Evolutionary conservation across 2,329 filamentous ascomycete species (phyloP).

Genomic region (Atkinsonella texensis): DNA sequence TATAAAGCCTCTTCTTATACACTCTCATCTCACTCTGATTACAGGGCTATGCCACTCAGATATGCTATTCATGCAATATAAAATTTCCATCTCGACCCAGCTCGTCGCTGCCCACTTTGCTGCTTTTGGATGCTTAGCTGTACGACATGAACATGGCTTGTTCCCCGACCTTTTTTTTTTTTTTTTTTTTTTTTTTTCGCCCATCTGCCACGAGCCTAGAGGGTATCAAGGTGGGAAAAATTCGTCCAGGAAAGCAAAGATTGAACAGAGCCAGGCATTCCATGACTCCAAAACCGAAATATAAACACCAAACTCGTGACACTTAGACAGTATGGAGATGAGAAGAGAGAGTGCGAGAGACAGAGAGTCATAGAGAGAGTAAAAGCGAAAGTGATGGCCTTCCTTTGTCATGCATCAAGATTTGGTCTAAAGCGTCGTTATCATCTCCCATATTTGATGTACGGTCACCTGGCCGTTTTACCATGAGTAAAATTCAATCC

Average conservation of each 20-base stretch:
- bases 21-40: constrained; percentile 3
- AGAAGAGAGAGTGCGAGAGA: background rate
- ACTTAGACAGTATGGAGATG: constrained; percentile 12
- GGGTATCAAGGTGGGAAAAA: constrained; percentile 7
- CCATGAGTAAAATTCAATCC: constrained; percentile 7
- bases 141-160: background rate
- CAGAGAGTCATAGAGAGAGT: background rate
- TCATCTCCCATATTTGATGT: constrained; percentile 21
- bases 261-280: constrained; percentile 13
- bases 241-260: constrained; percentile 10
- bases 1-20: constrained; percentile 5
- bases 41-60: constrained; percentile 7
- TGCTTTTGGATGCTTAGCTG: background rate
- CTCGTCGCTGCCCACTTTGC: background rate
- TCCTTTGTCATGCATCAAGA: constrained; percentile 38
- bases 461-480: constrained; percentile 21
- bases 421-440: constrained; percentile 32
- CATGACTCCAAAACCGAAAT: constrained; percentile 7
- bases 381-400: constrained; percentile 28
- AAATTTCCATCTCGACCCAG: background rate
- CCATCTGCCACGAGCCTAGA: background rate
- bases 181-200: background rate
- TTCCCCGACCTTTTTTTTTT: background rate
- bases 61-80: constrained; percentile 4
- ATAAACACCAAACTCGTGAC: constrained; percentile 13